Base-by-base conservation (phyloP, 176 grass and related monocot species). In the Oryza longistaminata region DNA sequence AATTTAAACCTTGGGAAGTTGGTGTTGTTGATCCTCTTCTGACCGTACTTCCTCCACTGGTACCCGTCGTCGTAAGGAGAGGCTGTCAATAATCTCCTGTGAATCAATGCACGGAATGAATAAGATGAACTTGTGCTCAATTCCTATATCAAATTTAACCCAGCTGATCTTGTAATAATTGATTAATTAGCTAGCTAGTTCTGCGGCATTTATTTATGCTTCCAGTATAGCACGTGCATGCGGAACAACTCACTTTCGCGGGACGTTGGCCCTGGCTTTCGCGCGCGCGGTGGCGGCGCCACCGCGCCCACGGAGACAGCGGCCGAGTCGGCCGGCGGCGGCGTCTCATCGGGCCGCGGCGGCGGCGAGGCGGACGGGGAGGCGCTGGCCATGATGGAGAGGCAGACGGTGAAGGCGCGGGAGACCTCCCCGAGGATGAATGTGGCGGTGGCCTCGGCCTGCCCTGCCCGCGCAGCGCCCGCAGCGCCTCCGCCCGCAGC, bases 41-140 rank as follows among this genome's bases (percentile, higher is more conserved):
- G 89, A 11, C 92, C 92, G 73, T 94, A 94, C 50, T 94, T 94
- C 33, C 90, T 89, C 92, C 92, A 92, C 16, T 76, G 75, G 90
- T 88, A 81, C 22, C 87, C 90, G n/a, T 94, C 92, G 8, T 13
- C 66, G 84, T 85, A 9, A 12, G 90, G 92, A 71, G 77, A 65
- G 35, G 71, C 12, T 14, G 92, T 85, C 67, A 66, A 15, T 8
- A 4, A 46, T 33, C 45, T 26, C 71, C 89, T 94, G 80, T 9
- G 11, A 7, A 46, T 68, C 37, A 81, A 85, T 67, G 70, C 33
- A 17, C 25, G 0, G 6, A 2, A 11, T 35, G 1, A 73, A 79
- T 86, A 7, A 78, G 61, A 69, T 68, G 60, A 15, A 42, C 66
- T 22, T 37, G 53, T 22, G 5, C 19, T 4, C 19, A 21, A 53